Evolutionary conservation across 2,329 filamentous ascomycete genomes (phyloP).

Genomic region (Kalaharituber pfeilii): DNA sequence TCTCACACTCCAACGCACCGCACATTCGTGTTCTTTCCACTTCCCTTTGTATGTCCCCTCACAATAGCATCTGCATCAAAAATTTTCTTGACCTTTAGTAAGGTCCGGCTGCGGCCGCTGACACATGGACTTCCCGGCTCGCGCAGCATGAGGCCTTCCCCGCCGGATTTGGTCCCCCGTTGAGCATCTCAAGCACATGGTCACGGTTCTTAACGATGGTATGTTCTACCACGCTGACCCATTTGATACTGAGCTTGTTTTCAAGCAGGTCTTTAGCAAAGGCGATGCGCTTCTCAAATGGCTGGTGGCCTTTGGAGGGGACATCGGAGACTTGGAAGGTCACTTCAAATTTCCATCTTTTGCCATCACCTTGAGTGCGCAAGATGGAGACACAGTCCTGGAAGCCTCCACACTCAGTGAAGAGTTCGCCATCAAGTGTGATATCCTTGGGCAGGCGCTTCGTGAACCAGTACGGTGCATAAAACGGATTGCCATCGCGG

Average conservation of each 20-base stretch:
- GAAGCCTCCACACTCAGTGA: slow-evolving; percentile 20
- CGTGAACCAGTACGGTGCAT: slow-evolving; percentile 22
- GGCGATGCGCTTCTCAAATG: slow-evolving; percentile 19
- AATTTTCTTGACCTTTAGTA: slow-evolving; percentile 22
- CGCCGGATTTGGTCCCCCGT: slow-evolving; percentile 14
- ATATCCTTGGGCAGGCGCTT: slow-evolving; percentile 20
- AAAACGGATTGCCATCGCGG: slow-evolving; percentile 22
- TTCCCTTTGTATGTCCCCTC: slow-evolving; percentile 20
- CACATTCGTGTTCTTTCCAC: slow-evolving; percentile 19
- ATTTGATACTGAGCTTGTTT: slow-evolving; percentile 13
- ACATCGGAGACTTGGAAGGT: slow-evolving; percentile 22
- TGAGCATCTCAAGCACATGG: slow-evolving; percentile 19
- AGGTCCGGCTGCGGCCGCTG: slow-evolving; percentile 18
- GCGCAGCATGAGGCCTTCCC: slow-evolving; percentile 22
- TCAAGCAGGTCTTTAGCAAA: slow-evolving; percentile 14
- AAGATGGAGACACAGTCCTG: slow-evolving; percentile 23
- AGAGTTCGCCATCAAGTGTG: slow-evolving; percentile 23
- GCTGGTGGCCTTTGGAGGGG: slow-evolving; percentile 17
- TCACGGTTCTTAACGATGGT: slow-evolving; percentile 13
- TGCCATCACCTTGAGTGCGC: slow-evolving; percentile 17
- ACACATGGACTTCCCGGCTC: slow-evolving; percentile 19
- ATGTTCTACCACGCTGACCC: slow-evolving; percentile 21
- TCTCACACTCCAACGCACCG: slow-evolving; percentile 21
- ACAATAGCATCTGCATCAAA: slow-evolving; percentile 22
- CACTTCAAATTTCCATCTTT: slow-evolving; percentile 22